Percentiles rank a stretch among this genome's conserved stretches.
phyloP scores from a whole-genome alignment of 139 green algal species.

The Chlorella ohadii region DNA sequence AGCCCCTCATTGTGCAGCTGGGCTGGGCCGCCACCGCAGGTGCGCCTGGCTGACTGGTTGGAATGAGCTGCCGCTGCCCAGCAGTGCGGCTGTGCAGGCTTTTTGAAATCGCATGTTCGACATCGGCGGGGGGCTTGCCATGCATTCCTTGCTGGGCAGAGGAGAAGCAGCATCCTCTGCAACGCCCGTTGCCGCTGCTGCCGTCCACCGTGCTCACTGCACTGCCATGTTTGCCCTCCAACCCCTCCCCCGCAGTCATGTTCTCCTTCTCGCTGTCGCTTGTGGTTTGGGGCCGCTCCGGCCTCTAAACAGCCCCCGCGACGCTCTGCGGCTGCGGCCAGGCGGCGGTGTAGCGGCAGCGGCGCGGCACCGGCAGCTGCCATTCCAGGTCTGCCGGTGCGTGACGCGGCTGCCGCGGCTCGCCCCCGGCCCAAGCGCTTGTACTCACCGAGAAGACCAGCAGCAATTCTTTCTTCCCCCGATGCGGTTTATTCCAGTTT shows the following conservation, averaged over 20 bases:
- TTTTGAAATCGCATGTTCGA: too few relatives aligned
- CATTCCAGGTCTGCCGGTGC: not conserved
- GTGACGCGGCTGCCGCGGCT: not conserved
- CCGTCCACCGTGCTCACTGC: too few relatives aligned
- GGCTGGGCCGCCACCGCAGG: conserved; percentile 81
- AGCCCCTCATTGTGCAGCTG: conserved; percentile 87
- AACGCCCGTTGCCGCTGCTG: too few relatives aligned
- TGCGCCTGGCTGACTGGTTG: too few relatives aligned
- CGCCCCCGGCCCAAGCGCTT: not conserved
- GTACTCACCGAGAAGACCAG: conserved; percentile 13
- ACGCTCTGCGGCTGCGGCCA: not conserved
- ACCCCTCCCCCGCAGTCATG: conserved; percentile 65
- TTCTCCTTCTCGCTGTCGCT: conserved; percentile 93
- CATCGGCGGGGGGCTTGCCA: too few relatives aligned
- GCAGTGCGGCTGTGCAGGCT: too few relatives aligned
- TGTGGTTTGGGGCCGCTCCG: conserved; percentile 91
- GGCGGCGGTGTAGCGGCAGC: not conserved
- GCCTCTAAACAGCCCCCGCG: conserved; percentile 65
- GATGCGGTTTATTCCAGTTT: conserved; percentile 2
- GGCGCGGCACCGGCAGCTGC: not conserved
- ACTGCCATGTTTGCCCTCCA: too few relatives aligned
- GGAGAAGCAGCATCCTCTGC: too few relatives aligned
- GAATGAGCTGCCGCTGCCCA: too few relatives aligned
- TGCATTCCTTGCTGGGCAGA: too few relatives aligned
- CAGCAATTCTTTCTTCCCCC: not conserved